These are phyloP conservation scores for Tephrocybe sp. DNA, from an alignment of 768 basidiomycete genomes.

Conservation along the genomic window DNA sequence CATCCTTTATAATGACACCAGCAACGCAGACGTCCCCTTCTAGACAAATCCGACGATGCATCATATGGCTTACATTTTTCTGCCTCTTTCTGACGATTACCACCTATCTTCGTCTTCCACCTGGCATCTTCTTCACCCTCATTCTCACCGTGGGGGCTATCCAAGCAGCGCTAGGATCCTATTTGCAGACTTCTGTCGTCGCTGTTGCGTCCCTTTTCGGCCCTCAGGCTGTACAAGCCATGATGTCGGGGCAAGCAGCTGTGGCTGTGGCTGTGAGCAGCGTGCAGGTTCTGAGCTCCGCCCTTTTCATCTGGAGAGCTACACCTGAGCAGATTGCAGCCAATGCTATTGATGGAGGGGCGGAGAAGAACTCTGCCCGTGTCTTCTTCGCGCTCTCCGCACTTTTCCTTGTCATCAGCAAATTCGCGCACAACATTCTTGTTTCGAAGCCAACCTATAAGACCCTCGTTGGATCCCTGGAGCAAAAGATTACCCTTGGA, in stretches of 20 bases:
- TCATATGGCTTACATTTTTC: constrained; percentile 49
- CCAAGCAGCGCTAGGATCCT: constrained; percentile 66
- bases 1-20: background rate
- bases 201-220: constrained; percentile 84
- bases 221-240: constrained; percentile 63
- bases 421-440: constrained; percentile 55
- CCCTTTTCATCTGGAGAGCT: constrained; percentile 50
- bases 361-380: constrained; percentile 68
- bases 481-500: constrained; percentile 28
- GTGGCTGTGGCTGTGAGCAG: constrained; percentile 79
- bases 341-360: constrained; percentile 36
- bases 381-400: constrained; percentile 75
- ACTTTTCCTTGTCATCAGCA: constrained; percentile 56
- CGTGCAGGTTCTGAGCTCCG: constrained; percentile 69
- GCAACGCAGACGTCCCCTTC: constrained; percentile 56
- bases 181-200: constrained; percentile 74
- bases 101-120: constrained; percentile 55
- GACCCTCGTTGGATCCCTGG: constrained; percentile 44
- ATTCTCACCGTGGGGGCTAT: constrained; percentile 61
- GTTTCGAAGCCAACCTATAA: constrained; percentile 58
- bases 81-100: constrained; percentile 62
- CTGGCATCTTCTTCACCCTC: constrained; percentile 64
- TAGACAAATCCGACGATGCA: constrained; percentile 48
- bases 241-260: constrained; percentile 86
- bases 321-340: constrained; percentile 25